Base-by-base conservation (phyloP, 2,329 filamentous ascomycete species). In the Podosphaera leucotricha region DNA sequence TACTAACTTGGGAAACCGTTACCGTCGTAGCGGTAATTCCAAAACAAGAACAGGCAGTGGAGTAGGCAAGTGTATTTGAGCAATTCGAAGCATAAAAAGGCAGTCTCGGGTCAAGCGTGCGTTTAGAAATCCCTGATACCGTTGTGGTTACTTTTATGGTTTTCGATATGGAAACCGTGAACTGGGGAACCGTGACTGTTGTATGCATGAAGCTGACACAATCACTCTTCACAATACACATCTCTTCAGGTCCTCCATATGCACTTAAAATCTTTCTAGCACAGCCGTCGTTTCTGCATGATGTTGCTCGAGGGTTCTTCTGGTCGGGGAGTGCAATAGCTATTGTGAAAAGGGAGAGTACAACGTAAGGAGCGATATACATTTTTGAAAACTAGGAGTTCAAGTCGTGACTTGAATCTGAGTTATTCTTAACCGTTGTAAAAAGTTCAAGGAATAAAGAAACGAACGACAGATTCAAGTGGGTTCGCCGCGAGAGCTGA, bases 71-170 rank as follows among this genome's bases (percentile, higher is more conserved):
- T 2, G 41, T 30, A 43, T 46, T 48, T 2, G 41, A 42, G 40
- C 54, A 57, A 18, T 44, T 39, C 7, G 40, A 46, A 2, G 54
- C 53, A 46, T 56, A 57, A 6, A 43, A 28, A 6, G 55, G 55
- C 41, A 55, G 19, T 20, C n/a, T 16, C 2, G 43, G 19, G 13
- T 18, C 15, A 19, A 19, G n/a, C 18, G 35, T 39, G 21, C 40
- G 26, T 24, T 42, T 20, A 8, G 10, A 26, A 15, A 18, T 18
- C 18, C 6, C 26, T n/a, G 40, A 42, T 18, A n/a, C 37, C 18
- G 37, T 21, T 8, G 40, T 42, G 5, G 15, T 33, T 7, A 42
- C 15, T 11, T 30, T 19, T 6, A 33, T 28, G 15, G 24, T 42
- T 33, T 30, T 33, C 2, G 40, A 28, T n/a, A 26, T n/a, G n/a